Base-by-base conservation (phyloP, 768 basidiomycete species). In the Fistulinella prunicolor region DNA sequence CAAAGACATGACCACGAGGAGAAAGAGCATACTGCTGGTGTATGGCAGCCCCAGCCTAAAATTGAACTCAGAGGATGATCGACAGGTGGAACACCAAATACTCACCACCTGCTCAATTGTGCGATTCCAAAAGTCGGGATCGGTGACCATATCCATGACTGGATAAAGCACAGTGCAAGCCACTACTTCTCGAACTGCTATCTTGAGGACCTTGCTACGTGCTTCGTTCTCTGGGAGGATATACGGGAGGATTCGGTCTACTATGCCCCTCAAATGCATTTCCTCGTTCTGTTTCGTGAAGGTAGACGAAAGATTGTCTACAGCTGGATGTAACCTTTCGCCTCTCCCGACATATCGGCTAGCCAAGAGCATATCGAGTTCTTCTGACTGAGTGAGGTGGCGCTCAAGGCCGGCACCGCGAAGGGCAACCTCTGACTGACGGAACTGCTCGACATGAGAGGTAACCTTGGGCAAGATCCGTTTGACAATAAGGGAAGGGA, bases 81-180 rank as follows among this genome's bases (percentile, higher is more conserved):
- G 24, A 46, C 54, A 20, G 59, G 47, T 9, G 22, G 3, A 9
- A 38, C 38, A 29, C 21, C 9, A 13, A n/a, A 37, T 40, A 73
- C 90, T 69, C 64, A 93, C 94, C 71, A 90, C 81, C 70, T 94
- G 85, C 66, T 97, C 94, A 42, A 97, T 89, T 30, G 82, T 80
- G 49, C 82, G 76, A 70, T 99, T 99, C 94, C 94, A 97, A 55
- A 96, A 96, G 66, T 99, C 96, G 5, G 94, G 91, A 65, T 99
- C 96, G 23, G 88, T 78, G 29, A 97, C 63, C 85, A 95, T 90
- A 41, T 97, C 91, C 75, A 95, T 83, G 45, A 95, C 67, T 12
- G 95, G 94, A 60, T 88, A 83, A 34, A 97, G 61, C 3, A 95
- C 82, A 2, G 85, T 74, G 61, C 91, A 94, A 4, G 88, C 79